phyloP scores from a whole-genome alignment of 306 rosid species.

The Castanospermum australe region DNA sequence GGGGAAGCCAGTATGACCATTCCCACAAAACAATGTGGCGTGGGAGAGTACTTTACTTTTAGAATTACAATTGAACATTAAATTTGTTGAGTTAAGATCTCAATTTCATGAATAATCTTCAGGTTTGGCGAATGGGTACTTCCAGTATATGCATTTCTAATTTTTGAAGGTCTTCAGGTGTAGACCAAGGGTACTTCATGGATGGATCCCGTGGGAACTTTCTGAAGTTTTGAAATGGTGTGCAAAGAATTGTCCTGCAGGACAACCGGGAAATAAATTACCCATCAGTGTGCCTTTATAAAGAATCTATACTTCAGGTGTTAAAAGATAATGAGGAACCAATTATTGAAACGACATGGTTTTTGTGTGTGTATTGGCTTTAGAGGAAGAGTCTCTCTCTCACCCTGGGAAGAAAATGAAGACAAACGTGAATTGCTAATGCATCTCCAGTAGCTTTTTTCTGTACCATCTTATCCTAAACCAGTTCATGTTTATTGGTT shows the following conservation, averaged over 20 bases:
- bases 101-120: slow-evolving; percentile 59
- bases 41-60: background rate
- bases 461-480: slow-evolving; percentile 84
- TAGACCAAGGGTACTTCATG: slow-evolving; percentile 86
- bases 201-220: slow-evolving; percentile 86
- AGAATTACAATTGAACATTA: slow-evolving; percentile 12
- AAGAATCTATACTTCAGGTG: background rate
- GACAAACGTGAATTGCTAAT: slow-evolving; percentile 87
- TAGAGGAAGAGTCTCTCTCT: slow-evolving; percentile 28
- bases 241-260: slow-evolving; percentile 82
- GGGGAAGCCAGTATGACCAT: background rate
- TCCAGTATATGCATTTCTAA: slow-evolving; percentile 50
- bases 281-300: background rate
- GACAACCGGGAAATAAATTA: background rate
- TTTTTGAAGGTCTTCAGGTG: slow-evolving; percentile 66
- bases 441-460: slow-evolving; percentile 75
- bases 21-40: background rate
- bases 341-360: no score
- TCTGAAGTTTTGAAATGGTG: slow-evolving; percentile 93
- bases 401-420: slow-evolving; percentile 90
- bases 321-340: background rate
- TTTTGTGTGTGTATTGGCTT: no score
- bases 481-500: slow-evolving; percentile 90
- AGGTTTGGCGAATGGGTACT: slow-evolving; percentile 74
- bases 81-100: background rate